Conservation (phyloP, 2,329 filamentous ascomycete species). For the Diplodia seriata region DNA sequence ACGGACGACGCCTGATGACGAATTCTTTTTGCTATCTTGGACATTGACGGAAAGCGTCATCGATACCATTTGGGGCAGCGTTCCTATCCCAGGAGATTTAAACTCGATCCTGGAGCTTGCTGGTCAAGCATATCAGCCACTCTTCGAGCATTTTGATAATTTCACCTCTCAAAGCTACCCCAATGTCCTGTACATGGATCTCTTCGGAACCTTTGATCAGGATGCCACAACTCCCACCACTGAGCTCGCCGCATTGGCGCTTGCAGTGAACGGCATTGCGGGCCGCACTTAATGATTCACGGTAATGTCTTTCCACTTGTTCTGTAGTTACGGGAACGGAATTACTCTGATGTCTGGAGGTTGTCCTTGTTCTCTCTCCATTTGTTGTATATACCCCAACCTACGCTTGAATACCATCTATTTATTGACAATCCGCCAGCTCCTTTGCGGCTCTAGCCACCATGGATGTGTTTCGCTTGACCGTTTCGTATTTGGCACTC, state of each 20-base stretch:
- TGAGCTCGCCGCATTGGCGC: conserved; percentile 45
- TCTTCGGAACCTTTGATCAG: conserved; percentile 42
- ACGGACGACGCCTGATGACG: conserved; percentile 43
- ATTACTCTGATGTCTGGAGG: background rate
- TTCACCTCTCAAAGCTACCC: conserved; percentile 46
- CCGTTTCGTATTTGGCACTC: too few species aligned
- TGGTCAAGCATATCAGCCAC: conserved; percentile 40
- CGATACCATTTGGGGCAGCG: conserved; percentile 37
- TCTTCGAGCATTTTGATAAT: conserved; percentile 45
- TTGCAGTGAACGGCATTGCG: conserved; percentile 43
- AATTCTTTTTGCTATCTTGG: conserved; percentile 48
- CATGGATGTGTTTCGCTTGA: too few species aligned
- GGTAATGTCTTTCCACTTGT: background rate
- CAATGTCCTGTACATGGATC: conserved; percentile 48
- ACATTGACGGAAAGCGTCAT: conserved; percentile 46
- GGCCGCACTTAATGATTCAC: conserved; percentile 9
- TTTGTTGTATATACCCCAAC: conserved; percentile 17
- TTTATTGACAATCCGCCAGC: too few species aligned
- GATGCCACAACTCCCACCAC: conserved; percentile 37
- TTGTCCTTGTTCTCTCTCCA: background rate
- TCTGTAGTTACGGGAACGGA: background rate
- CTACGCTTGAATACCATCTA: background rate
- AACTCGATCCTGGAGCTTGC: conserved; percentile 47
- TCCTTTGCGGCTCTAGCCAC: too few species aligned
- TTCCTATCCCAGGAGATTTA: conserved; percentile 41